Conservation (phyloP, 1,284 basidiomycete species). For the Boletellus sp. region DNA sequence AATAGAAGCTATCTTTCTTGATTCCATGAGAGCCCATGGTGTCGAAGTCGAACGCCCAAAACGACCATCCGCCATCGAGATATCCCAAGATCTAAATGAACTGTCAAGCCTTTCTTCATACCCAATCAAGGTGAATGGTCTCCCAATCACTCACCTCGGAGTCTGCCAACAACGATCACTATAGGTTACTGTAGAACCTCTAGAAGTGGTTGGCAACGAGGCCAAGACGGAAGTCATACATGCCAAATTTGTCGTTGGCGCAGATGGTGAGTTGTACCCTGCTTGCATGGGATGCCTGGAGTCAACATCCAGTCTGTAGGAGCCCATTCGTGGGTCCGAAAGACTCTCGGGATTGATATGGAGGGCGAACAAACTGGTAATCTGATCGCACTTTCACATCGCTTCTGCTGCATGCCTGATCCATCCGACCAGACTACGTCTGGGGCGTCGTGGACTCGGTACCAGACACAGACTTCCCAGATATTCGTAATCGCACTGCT, state of each 20-base stretch:
- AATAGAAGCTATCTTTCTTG: conserved; percentile 67
- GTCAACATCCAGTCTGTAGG: conserved; percentile 35
- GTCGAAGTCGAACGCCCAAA: conserved; percentile 58
- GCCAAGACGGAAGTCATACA: conserved; percentile 16
- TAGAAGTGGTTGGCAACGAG: conserved; percentile 30
- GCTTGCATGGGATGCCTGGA: background rate
- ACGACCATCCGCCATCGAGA: conserved; percentile 50
- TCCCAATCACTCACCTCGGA: background rate
- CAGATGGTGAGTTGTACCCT: conserved; percentile 46
- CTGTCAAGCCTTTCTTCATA: conserved; percentile 45
- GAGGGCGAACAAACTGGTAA: conserved; percentile 67
- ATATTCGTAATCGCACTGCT: conserved; percentile 66
- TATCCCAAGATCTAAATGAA: conserved; percentile 42
- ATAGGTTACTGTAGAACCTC: conserved; percentile 42
- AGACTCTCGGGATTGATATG: conserved; percentile 65
- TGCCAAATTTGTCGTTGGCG: conserved; percentile 62
- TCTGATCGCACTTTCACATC: background rate
- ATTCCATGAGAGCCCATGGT: conserved; percentile 53
- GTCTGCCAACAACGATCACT: background rate
- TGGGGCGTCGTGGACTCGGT: conserved; percentile 79
- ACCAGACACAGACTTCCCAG: conserved; percentile 76
- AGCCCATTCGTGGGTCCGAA: conserved; percentile 83
- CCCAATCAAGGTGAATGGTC: conserved; percentile 50
- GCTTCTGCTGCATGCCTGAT: background rate
- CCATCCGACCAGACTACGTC: conserved; percentile 49